phyloP scores from a whole-genome alignment of 495 filamentous ascomycete species.

The Xylaria bambusicola region DNA sequence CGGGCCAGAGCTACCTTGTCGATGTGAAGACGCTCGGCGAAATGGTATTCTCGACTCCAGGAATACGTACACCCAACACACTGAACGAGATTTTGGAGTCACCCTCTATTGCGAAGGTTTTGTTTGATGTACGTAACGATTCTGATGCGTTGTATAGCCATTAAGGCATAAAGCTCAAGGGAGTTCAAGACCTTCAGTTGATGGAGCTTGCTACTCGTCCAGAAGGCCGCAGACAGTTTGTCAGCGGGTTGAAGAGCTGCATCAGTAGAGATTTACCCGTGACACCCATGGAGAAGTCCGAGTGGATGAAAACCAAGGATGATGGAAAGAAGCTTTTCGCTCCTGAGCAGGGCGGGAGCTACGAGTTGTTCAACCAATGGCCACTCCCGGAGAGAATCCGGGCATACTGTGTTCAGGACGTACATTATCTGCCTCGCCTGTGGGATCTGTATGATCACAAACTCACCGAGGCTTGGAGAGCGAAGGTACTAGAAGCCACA shows the following conservation, averaged over 20 bases:
- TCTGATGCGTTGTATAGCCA: conserved; percentile 56
- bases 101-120: conserved; percentile 45
- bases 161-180: conserved; percentile 40
- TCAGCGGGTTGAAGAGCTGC: conserved; percentile 48
- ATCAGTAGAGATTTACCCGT: conserved; percentile 41
- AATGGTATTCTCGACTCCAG: conserved; percentile 46
- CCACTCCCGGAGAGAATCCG: conserved; percentile 46
- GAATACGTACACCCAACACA: conserved; percentile 28
- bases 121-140: conserved; percentile 61
- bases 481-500: conserved; percentile 29
- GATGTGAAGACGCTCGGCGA: conserved; percentile 51
- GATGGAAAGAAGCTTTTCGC: conserved; percentile 42
- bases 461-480: conserved; percentile 25
- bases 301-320: conserved; percentile 48
- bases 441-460: conserved; percentile 33
- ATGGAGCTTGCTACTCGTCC: conserved; percentile 52
- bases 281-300: conserved; percentile 10
- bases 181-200: conserved; percentile 57
- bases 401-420: conserved; percentile 52
- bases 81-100: conserved; percentile 56
- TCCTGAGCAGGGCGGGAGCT: conserved; percentile 44
- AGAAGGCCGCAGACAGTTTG: conserved; percentile 20
- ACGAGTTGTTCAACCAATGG: conserved; percentile 52
- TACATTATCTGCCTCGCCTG: conserved; percentile 43
- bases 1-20: conserved; percentile 45